Evolutionary conservation across 2,329 filamentous ascomycete species (phyloP), one percentile per base, ranked within the genome.

Genomic region (Cytospora schulzeri): DNA sequence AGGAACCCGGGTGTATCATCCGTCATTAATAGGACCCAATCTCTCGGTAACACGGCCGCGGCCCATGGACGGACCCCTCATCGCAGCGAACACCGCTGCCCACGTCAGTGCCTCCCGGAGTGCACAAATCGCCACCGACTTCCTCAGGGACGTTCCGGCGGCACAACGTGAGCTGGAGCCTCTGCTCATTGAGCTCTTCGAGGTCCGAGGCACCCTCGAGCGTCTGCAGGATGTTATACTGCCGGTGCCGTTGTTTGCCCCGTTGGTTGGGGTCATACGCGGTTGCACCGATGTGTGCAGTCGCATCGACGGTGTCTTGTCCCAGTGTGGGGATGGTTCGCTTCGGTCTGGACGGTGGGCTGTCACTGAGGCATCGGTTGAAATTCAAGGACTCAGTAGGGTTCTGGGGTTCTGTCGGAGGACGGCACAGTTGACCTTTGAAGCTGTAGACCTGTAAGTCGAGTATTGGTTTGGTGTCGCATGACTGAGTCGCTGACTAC

Each of bases 21-120:
- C 6, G 6, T 9, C 48, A 59, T 33, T 59, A 22, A 53, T 45
- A 63, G 29, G 53, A 33, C 51, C 28, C 5, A 38, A 26, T 22
- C 54, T 38, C 26, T 24, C 55, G 22, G 57, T 52, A 17, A 33
- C n/a, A 41, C 28, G n/a, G 11, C 48, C 22, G 24, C 26, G 38
- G 38, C 48, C 53, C 33, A 66, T 66, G 64, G 64, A 66, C 38
- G 64, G 64, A 3, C 31, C 45, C 22, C 45, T 67, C 26, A n/a
- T 50, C 33, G 65, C 65, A 33, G 62, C 60, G 59, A 67, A 57
- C 41, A 50, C 56, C 31, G 63, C 66, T 53, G 63, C 66, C 51
- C 66, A 66, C 57, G 59, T 45, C 14, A 56, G 38, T 22, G 60
- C 57, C 33, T 60, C 53, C 48, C 60, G 41, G 60, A 57, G 63